These are phyloP conservation scores for Macrolepiota dolichaula DNA, from an alignment of 768 basidiomycete genomes.

Conservation along the genomic window DNA sequence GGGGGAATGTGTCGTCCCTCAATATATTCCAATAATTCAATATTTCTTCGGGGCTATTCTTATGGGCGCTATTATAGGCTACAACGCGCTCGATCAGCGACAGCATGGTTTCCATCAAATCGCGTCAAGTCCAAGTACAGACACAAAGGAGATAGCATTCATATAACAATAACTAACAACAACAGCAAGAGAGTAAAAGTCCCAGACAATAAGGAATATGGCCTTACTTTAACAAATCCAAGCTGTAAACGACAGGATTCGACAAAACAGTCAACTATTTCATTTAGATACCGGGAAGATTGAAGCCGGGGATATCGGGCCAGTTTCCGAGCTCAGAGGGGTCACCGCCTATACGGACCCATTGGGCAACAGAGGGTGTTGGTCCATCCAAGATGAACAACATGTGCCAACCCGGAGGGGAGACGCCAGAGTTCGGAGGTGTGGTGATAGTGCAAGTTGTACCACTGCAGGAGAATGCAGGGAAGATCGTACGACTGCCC, in stretches of 20 bases:
- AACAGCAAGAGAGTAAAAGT: constrained; percentile 9
- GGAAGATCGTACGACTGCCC: constrained; percentile 71
- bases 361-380: constrained; percentile 70
- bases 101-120: too few relatives aligned
- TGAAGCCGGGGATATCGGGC: constrained; percentile 70
- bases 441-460: constrained; percentile 75
- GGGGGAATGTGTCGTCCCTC: neutral
- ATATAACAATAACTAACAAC: neutral
- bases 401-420: constrained; percentile 77
- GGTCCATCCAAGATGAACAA: constrained; percentile 76
- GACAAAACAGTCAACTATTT: neutral
- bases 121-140: too few relatives aligned
- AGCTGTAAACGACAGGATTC: neutral
- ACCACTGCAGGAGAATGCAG: constrained; percentile 65
- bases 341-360: constrained; percentile 80
- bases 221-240: neutral
- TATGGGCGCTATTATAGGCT: too few relatives aligned
- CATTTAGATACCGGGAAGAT: constrained; percentile 50
- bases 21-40: neutral
- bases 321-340: constrained; percentile 68
- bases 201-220: too few relatives aligned
- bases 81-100: too few relatives aligned
- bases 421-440: constrained; percentile 64
- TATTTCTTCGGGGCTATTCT: too few relatives aligned
- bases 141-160: too few relatives aligned